A percentile compares a stretch with the other conserved stretches of the same genome.
Conservation (phyloP, 225 moss, liverwort and hornwort species). For the Lunularia cruciata region DNA sequence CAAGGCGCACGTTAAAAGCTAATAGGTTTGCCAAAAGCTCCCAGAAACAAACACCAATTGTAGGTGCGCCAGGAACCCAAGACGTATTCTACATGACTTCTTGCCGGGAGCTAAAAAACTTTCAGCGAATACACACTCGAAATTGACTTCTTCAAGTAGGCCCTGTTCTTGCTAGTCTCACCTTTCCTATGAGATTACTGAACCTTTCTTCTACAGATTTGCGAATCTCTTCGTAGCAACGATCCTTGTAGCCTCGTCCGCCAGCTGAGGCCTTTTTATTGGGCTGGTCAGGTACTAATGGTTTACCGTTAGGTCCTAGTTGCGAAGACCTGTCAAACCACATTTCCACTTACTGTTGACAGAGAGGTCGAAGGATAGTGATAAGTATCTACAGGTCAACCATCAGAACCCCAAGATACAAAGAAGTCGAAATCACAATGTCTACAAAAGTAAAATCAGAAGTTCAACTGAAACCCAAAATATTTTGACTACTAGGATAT, state of each 20-base stretch:
- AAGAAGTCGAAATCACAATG: not conserved
- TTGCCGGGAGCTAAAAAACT: not conserved
- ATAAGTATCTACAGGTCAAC: too few species aligned
- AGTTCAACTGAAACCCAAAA: not conserved
- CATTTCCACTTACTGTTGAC: not conserved
- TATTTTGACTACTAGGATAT: too few species aligned
- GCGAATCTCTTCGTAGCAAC: constrained; percentile 96
- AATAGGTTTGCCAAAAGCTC: too few species aligned
- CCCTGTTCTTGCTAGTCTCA: constrained; percentile 15
- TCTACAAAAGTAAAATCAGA: not conserved
- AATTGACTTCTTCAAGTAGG: not conserved
- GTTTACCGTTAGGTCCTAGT: constrained; percentile 41
- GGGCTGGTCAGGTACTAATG: constrained; percentile 63
- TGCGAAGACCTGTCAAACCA: constrained; percentile 54
- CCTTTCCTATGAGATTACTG: constrained; percentile 68
- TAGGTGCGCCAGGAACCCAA: too few species aligned
- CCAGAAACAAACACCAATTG: not conserved
- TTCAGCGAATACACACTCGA: not conserved
- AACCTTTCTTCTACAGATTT: constrained; percentile 91
- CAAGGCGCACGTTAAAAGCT: too few species aligned
- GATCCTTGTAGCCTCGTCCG: constrained; percentile 93
- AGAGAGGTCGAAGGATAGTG: too few species aligned
- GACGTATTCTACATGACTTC: too few species aligned
- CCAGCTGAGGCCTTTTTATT: constrained; percentile 50
- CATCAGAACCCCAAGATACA: too few species aligned